These are phyloP conservation scores for Aschersonia sp. DNA, from an alignment of 2,329 filamentous ascomycete genomes.

Conservation along the genomic window DNA sequence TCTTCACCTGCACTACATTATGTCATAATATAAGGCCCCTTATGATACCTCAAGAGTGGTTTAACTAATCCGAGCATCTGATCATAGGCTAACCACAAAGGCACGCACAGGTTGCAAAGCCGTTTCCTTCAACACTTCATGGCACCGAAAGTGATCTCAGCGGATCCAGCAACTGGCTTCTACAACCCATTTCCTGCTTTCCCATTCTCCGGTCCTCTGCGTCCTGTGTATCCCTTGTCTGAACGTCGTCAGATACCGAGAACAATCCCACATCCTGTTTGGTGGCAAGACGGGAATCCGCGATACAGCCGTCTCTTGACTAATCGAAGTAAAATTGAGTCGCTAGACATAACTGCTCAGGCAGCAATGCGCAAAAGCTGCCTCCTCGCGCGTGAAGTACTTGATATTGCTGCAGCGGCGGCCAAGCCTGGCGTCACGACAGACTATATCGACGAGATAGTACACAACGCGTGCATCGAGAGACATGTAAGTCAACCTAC, in stretches of 20 bases:
- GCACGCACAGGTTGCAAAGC: slow-evolving; percentile 54
- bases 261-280: slow-evolving; percentile 73
- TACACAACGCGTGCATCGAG: slow-evolving; percentile 89
- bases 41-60: not conserved
- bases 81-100: slow-evolving; percentile 62
- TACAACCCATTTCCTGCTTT: slow-evolving; percentile 91
- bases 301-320: slow-evolving; percentile 36
- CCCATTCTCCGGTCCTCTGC: slow-evolving; percentile 63
- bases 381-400: slow-evolving; percentile 70
- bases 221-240: slow-evolving; percentile 79
- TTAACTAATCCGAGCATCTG: not conserved
- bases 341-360: slow-evolving; percentile 65
- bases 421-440: slow-evolving; percentile 82
- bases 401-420: slow-evolving; percentile 79
- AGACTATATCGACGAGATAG: slow-evolving; percentile 85
- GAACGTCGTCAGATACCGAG: slow-evolving; percentile 58
- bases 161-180: slow-evolving; percentile 75
- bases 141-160: slow-evolving; percentile 73
- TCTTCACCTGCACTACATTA: too few relatives aligned
- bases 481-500: slow-evolving; percentile 52
- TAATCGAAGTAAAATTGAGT: slow-evolving; percentile 66
- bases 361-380: slow-evolving; percentile 91
- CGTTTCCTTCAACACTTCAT: slow-evolving; percentile 61
- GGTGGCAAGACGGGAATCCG: slow-evolving; percentile 69
- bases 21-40: too few relatives aligned